phyloP scores from a whole-genome alignment of 352 stramenopile genomes.

The Pelagophyceae sp. region DNA sequence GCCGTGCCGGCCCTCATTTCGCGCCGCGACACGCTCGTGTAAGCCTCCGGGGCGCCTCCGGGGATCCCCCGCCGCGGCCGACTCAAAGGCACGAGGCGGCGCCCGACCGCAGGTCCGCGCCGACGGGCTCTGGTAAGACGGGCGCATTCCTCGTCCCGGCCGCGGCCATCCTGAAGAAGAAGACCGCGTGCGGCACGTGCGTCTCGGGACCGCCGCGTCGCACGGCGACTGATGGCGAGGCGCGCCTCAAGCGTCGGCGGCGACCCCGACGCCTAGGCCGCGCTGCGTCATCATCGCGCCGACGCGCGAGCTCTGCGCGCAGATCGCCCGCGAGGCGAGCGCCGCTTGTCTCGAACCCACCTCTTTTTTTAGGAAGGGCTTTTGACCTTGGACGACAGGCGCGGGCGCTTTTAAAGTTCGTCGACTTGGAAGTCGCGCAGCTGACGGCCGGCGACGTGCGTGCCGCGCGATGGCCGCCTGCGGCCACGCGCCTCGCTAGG shows the following conservation, averaged over 20 bases:
- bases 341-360: no score
- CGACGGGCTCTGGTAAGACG: conserved; percentile 94
- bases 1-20: conserved; percentile 74
- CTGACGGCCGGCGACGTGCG: conserved; percentile 62
- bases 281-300: conserved; percentile 86
- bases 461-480: background rate
- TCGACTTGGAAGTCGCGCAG: no score
- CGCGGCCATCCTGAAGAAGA: conserved; percentile 68
- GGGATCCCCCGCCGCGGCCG: no score
- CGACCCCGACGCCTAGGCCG: conserved; percentile 23
- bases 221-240: conserved; percentile 14
- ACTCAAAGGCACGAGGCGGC: no score
- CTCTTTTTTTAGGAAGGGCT: no score
- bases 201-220: no score
- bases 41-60: no score
- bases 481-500: background rate
- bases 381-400: no score
- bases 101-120: no score
- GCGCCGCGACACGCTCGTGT: conserved; percentile 36
- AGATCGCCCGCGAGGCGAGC: conserved; percentile 89
- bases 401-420: no score
- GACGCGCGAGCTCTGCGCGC: conserved; percentile 89
- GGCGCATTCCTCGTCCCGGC: conserved; percentile 91
- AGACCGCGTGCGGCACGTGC: no score
- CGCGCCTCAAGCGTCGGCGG: background rate